These are phyloP conservation scores for Globisporangium middletonii DNA, from an alignment of 352 stramenopile species.

Conservation along the genomic window DNA sequence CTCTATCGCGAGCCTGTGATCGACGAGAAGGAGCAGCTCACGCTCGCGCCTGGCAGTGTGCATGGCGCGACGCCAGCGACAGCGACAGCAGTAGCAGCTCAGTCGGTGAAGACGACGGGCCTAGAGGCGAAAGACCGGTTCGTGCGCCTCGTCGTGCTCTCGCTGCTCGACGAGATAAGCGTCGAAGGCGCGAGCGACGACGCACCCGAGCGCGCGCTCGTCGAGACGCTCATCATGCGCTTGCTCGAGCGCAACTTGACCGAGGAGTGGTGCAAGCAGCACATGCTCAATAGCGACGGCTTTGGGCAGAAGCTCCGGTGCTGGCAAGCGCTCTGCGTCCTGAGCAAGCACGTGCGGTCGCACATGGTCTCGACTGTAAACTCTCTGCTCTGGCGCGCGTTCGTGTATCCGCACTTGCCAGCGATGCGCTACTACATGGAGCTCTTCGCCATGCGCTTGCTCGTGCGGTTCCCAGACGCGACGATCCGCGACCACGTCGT, in stretches of 20 bases:
- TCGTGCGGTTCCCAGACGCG: constrained; percentile 36
- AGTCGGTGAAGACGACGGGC: constrained; percentile 5
- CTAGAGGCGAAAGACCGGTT: constrained; percentile 49
- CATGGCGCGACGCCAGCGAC: too few species aligned
- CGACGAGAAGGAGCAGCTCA: constrained; percentile 49
- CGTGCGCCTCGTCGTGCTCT: constrained; percentile 63
- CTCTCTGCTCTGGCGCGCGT: constrained; percentile 37
- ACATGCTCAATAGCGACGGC: constrained; percentile 82
- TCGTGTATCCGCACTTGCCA: constrained; percentile 54
- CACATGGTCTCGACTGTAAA: constrained; percentile 23
- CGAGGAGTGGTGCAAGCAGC: constrained; percentile 64
- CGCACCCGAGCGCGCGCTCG: constrained; percentile 18
- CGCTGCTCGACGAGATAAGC: constrained; percentile 51
- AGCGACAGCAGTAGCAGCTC: neutral
- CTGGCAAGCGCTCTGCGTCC: constrained; percentile 75
- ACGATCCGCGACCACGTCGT: constrained; percentile 38
- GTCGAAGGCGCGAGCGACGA: constrained; percentile 17
- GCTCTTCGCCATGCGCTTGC: constrained; percentile 68
- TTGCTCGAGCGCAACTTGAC: constrained; percentile 50
- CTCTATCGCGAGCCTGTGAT: constrained; percentile 80
- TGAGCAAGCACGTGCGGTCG: constrained; percentile 41
- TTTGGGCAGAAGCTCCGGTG: constrained; percentile 73
- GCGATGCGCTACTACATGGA: constrained; percentile 81
- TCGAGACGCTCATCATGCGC: constrained; percentile 28
- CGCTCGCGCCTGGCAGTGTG: constrained; percentile 3